Conservation (phyloP, 306 rosid genomes). For the Glycine tomentella region DNA sequence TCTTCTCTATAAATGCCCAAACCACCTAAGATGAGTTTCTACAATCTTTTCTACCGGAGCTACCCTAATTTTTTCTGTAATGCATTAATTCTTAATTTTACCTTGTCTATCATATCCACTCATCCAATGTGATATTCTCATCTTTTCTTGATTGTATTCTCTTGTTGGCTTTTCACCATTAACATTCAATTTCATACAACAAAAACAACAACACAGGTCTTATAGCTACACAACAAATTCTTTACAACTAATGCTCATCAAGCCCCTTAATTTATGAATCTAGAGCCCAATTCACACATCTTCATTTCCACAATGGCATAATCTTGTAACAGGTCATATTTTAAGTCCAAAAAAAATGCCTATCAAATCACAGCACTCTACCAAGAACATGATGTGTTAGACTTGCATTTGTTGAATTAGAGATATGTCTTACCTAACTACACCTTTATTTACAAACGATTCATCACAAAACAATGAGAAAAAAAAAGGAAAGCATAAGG, state of each 20-base stretch:
- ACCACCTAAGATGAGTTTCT: too few species aligned
- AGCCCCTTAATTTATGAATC: slow-evolving; percentile 4
- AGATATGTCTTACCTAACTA: background rate
- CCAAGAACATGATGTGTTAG: background rate
- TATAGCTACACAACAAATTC: background rate
- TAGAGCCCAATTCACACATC: slow-evolving; percentile 12
- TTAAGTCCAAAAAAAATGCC: slow-evolving; percentile 11
- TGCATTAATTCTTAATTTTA: background rate
- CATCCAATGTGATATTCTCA: background rate
- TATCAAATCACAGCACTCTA: background rate
- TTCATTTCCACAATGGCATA: background rate
- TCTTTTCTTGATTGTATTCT: background rate
- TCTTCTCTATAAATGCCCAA: background rate
- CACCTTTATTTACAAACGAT: slow-evolving; percentile 6
- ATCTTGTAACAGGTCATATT: background rate
- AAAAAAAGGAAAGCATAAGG: slow-evolving; percentile 19
- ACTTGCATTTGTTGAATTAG: slow-evolving; percentile 28
- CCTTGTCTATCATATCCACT: background rate
- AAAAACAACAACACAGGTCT: background rate
- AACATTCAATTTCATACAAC: background rate
- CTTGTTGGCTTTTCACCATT: background rate
- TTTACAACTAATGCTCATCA: slow-evolving; percentile 16
- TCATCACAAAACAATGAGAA: slow-evolving; percentile 22
- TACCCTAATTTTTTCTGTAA: background rate
- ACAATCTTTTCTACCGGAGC: too few species aligned